Evolutionary conservation across 352 stramenopile genomes (phyloP).

Genomic region (Phytophthora syringae): DNA sequence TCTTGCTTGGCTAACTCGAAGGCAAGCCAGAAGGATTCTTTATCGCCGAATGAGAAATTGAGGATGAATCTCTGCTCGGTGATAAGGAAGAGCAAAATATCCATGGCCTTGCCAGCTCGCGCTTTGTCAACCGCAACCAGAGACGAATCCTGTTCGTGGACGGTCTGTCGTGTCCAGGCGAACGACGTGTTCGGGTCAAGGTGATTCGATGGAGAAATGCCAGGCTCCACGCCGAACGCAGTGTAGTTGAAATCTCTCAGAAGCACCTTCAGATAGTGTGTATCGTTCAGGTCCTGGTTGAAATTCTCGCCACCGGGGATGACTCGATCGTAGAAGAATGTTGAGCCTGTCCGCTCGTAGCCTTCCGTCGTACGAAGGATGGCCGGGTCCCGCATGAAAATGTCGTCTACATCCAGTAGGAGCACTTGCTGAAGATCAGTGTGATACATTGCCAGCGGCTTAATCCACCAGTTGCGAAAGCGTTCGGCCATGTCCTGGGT

Average conservation of each 20-base stretch:
- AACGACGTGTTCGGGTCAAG: constrained; percentile 23
- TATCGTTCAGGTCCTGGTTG: constrained; percentile 24
- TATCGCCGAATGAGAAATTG: constrained; percentile 32
- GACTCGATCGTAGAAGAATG: constrained; percentile 35
- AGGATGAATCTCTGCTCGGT: constrained; percentile 27
- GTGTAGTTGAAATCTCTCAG: constrained; percentile 20
- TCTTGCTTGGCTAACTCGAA: constrained; percentile 32
- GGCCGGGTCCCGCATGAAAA: constrained; percentile 20
- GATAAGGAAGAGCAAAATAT: constrained; percentile 31
- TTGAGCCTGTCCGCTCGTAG: constrained; percentile 27
- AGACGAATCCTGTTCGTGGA: constrained; percentile 32
- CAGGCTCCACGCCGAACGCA: constrained; percentile 21
- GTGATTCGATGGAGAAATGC: no score
- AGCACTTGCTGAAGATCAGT: constrained; percentile 27
- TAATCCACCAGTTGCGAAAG: constrained; percentile 33
- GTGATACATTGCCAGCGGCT: constrained; percentile 27
- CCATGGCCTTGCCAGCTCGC: constrained; percentile 18
- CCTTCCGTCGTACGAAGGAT: constrained; percentile 8
- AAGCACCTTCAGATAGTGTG: constrained; percentile 26
- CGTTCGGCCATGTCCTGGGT: constrained; percentile 16
- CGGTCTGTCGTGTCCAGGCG: constrained; percentile 21
- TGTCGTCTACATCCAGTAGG: constrained; percentile 34
- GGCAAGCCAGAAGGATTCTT: constrained; percentile 31
- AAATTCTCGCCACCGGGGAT: constrained; percentile 24
- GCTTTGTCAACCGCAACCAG: constrained; percentile 30